Evolutionary conservation across 2,329 filamentous ascomycete genomes (phyloP), one percentile per base, ranked within the genome.

Genomic region (Colletotrichum liaoningense): DNA sequence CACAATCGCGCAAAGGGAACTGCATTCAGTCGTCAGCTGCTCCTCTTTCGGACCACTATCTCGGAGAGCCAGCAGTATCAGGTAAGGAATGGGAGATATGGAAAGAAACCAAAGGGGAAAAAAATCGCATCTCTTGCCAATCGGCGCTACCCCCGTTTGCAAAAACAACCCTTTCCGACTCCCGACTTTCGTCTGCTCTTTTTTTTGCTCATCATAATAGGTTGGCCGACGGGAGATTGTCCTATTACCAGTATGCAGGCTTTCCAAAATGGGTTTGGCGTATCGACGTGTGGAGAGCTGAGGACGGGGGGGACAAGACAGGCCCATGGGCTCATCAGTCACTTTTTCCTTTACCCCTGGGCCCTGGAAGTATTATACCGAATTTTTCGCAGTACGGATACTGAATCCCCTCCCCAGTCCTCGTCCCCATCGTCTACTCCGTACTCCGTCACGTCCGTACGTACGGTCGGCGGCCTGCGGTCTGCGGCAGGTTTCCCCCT

Each of bases 51-150:
- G 35, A 16, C 12, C 5, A 38, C 35, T 16, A 42, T 16, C 38
- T 67, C 55, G 42, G 56, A 46, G 46, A 28, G n/a, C 63, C 56
- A 56, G 33, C 49, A 63, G n/a, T 49, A 46, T 56, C 63, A 62
- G 68, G 42, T 42, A 71, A 71, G 68, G 68, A 46, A 56, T 24
- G 30, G 49, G 16, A 26, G 9, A 49, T n/a, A n/a, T 49, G 42
- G 38, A 42, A 35, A 58, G 35, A 54, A 24, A 62, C 11, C 33
- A 35, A 35, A 35, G 24, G 14, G 5, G 35, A 16, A 42, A 19
- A 49, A 57, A 22, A 6, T 28, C 26, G 28, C 38, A 26, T 26
- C 49, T 63, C 16, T 19, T 35, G n/a, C 22, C 35, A 38, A 16
- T n/a, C 57, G n/a, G 30, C 57, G 60, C 28, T 63, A 12, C 22